phyloP scores from a whole-genome alignment of 176 grass and related monocot genomes.

The Raddia distichophylla region DNA sequence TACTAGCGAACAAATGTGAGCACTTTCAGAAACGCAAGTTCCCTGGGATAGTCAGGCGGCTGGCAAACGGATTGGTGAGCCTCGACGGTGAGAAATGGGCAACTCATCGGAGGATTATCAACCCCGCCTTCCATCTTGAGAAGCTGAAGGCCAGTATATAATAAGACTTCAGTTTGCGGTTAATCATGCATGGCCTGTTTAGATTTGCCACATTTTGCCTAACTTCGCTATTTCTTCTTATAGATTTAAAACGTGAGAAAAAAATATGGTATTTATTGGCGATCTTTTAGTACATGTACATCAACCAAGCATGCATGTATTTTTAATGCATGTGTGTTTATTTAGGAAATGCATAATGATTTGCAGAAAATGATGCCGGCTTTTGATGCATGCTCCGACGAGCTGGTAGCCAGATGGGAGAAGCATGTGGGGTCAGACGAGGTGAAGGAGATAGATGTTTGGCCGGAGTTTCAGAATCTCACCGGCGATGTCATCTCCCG shows the following conservation, averaged over 20 bases:
- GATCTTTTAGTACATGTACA: too few species aligned
- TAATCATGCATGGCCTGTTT: too few species aligned
- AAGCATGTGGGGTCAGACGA: background rate
- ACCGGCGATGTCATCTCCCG: constrained; percentile 52
- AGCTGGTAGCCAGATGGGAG: constrained; percentile 48
- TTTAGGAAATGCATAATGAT: background rate
- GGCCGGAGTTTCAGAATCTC: constrained; percentile 49
- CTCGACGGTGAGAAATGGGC: constrained; percentile 59
- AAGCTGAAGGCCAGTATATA: constrained; percentile 46
- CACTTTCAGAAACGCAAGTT: constrained; percentile 25
- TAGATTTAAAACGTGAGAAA: too few species aligned
- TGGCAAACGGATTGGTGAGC: background rate
- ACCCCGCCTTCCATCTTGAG: constrained; percentile 59
- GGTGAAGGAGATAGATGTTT: constrained; percentile 43
- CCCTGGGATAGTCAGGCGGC: background rate
- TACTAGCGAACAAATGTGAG: constrained; percentile 31
- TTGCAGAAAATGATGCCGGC: constrained; percentile 47
- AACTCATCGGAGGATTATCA: constrained; percentile 54
- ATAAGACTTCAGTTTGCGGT: background rate
- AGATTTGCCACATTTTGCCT: too few species aligned
- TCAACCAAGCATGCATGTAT: too few species aligned
- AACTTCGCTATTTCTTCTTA: too few species aligned
- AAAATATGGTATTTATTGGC: too few species aligned
- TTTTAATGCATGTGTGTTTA: too few species aligned
- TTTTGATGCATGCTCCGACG: constrained; percentile 35